phyloP scores from a whole-genome alignment of 352 stramenopile species.

The Globisporangium rhizosaccharum region DNA sequence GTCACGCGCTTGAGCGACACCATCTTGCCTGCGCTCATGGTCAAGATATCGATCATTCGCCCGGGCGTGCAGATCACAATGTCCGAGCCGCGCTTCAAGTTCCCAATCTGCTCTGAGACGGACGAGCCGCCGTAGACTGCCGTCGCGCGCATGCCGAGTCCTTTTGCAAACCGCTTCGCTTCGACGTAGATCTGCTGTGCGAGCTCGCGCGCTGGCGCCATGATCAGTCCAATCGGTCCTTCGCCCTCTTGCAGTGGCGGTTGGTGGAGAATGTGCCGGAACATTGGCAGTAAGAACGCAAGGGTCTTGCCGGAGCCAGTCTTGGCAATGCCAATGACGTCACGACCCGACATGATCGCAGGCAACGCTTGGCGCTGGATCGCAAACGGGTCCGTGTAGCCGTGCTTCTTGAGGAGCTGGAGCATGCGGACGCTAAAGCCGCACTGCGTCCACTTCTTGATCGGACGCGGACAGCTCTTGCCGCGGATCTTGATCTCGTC shows the following conservation, averaged over 20 bases:
- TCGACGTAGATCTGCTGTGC: constrained; percentile 98
- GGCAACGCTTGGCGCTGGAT: constrained; percentile 97
- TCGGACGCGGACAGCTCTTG: constrained; percentile 92
- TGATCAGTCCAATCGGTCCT: constrained; percentile 97
- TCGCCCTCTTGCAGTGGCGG: constrained; percentile 90
- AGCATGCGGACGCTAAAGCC: constrained; percentile 96
- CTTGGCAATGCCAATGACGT: constrained; percentile 99
- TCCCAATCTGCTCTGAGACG: constrained; percentile 98
- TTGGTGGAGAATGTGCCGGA: constrained; percentile 94
- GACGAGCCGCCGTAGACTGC: constrained; percentile 94
- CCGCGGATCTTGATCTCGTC: constrained; percentile 97
- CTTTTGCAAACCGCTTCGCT: constrained; percentile 92
- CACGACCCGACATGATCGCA: constrained; percentile 97
- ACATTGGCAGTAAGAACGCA: constrained; percentile 91
- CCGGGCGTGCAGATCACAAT: constrained; percentile 98
- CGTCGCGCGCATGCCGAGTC: constrained; percentile 88
- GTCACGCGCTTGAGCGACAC: constrained; percentile 95
- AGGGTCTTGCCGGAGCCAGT: constrained; percentile 93
- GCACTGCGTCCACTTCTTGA: constrained; percentile 96
- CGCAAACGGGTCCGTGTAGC: constrained; percentile 94
- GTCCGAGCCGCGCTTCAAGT: constrained; percentile 97
- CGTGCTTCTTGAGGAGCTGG: constrained; percentile 91
- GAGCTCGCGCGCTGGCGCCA: constrained; percentile 97
- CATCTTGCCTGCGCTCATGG: constrained; percentile 96
- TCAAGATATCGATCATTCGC: constrained; percentile 99